Evolutionary conservation across 148 eudicot genomes (phyloP), one percentile per base, ranked within the genome.

Genomic region (Chenopodium berlandieri): DNA sequence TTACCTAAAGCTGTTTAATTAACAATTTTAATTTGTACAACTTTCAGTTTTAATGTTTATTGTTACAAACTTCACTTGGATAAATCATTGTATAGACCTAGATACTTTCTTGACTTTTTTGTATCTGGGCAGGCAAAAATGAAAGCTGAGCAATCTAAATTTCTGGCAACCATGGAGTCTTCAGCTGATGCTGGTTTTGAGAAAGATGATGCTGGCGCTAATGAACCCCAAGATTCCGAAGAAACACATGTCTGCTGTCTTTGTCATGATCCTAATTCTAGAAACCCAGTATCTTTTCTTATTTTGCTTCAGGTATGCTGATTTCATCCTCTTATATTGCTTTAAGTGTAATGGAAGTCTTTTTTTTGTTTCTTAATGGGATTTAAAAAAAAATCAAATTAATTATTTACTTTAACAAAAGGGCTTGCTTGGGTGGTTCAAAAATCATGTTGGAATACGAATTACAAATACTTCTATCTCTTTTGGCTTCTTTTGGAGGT

Each of bases 91-190:
- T 31, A 23, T 62, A 67, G 16, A 31, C 72, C 31, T 69, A 0
- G n/a, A 34, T 11, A 9, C 19, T 30, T 30, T 34, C 77, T 25
- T 30, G 14, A 30, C 75, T 48, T 14, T 48, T 40, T 47, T 67
- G 67, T 56, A 17, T 50, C 86, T 85, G 62, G 85, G 79, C 90
- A 97, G 99, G 98, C 92, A 75, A 94, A 92, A 87, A 97, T 97
- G 99, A 89, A 90, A 85, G 95, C 94, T 6, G 92, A 93, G 82
- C 99, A 97, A 68, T 91, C 98, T 32, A 97, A 92, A 80, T 97
- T 97, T 86, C 63, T 97, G 85, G 93, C 86, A 11, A 94, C 83
- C 84, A 56, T 89, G 71, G 83, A 89, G 80, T 87, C 89, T 12
- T 63, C 84, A 46, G 75, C 79, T 67, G 93, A 85, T 82, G 82